phyloP scores from a whole-genome alignment of 192 early-diverging fungal genomes.

The Umbelopsis ramanniana region DNA sequence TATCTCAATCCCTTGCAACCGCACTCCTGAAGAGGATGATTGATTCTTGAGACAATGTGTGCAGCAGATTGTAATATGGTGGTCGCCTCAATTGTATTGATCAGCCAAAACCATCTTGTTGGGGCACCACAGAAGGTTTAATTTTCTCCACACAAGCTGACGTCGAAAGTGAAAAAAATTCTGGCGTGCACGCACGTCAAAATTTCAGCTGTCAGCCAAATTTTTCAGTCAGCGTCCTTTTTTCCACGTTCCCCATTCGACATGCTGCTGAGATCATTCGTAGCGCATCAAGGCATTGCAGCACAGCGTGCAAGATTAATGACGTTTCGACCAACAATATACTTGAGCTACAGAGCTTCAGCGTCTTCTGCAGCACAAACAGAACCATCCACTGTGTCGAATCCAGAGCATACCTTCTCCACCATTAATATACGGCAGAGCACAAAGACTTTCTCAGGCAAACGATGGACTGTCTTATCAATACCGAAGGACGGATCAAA shows the following conservation, averaged over 20 bases:
- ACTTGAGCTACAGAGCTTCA: background rate
- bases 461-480: constrained; percentile 2
- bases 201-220: background rate
- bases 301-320: background rate
- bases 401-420: background rate
- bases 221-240: background rate
- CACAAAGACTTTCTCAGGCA: constrained; percentile 14
- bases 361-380: constrained; percentile 3
- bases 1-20: no score
- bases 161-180: no score
- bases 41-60: no score
- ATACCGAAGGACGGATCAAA: background rate
- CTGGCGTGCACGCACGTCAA: constrained; percentile 1
- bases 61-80: no score
- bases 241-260: constrained; percentile 2
- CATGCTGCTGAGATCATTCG: background rate
- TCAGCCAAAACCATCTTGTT: no score
- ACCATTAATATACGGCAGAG: constrained; percentile 9
- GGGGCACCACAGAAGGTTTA: no score
- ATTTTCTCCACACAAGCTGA: no score
- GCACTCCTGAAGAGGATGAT: no score
- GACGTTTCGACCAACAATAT: background rate
- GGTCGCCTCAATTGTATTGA: no score
- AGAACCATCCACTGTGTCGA: background rate
- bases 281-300: background rate